Evolutionary conservation across 1,139 yeast species (phyloP), one percentile per base, ranked within the genome.

Genomic region (Geotrichum fermentans): DNA sequence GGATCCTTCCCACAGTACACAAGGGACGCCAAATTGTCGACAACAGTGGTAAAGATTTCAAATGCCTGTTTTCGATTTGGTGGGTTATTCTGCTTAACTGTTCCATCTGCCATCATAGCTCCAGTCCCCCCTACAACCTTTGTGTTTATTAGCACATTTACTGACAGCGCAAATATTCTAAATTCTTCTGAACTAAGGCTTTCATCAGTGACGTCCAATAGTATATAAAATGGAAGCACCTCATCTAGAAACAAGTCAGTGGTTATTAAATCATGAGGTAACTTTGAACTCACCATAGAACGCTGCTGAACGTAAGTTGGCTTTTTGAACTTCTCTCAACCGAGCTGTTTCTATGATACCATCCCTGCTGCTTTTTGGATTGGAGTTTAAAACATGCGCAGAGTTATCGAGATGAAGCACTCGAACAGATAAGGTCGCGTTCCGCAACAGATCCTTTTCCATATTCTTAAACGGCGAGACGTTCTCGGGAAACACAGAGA

Each of bases 31-130:
- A 43, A 29, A 3, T 32, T 24, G 32, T 51, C 48, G 6, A 51
- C 44, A 20, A 46, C 46, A 0, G 50, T 21, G 2, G 54, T 47
- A 30, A 32, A 51, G 3, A 51, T 43, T n/a, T 51, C 54, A 36
- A 39, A 51, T 24, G 42, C 44, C 30, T 47, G 51, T 26, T 30
- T 37, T 24, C 45, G 36, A 24, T 24, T 41, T 20, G 30, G 42
- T 24, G 22, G 38, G 14, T 13, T 20, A 11, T 39, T 21, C 16
- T 46, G 40, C 14, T 34, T 45, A 10, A 24, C 11, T 4, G 33
- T 40, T 21, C 33, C 30, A 28, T 44, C 49, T 20, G 45, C 22
- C 13, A 26, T 29, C 2, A 34, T 30, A 18, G 40, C 37, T 8
- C 36, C 38, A 22, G 45, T 43, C 17, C 28, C 30, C 17, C 52